phyloP scores from a whole-genome alignment of 441 rosid genomes.

The Gossypium lobatum region DNA sequence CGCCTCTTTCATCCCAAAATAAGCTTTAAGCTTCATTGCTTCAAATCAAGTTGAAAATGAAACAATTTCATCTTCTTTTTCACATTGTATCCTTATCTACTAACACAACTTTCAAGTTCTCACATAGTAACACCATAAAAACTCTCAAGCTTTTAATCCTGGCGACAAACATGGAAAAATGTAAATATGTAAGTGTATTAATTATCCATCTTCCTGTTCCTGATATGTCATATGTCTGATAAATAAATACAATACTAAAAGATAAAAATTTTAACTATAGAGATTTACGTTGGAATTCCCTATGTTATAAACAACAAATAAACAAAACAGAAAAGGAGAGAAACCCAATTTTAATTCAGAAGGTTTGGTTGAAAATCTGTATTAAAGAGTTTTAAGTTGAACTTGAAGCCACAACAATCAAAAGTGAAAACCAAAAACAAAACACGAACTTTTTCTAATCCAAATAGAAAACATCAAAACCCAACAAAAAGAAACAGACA shows the following conservation, averaged over 20 bases:
- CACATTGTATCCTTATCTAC: not conserved
- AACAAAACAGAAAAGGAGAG: not conserved
- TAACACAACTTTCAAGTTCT: not conserved
- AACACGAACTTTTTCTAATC: not conserved
- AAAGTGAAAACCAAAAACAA: not conserved
- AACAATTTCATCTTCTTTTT: not conserved
- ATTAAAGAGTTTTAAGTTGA: not conserved
- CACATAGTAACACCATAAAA: not conserved
- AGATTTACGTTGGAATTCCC: not conserved
- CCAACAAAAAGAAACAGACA: not conserved
- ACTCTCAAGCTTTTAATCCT: conserved; percentile 2
- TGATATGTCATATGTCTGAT: not conserved
- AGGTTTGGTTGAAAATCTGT: not conserved
- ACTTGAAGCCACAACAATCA: not conserved
- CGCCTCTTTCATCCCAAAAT: not conserved
- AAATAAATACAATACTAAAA: not conserved
- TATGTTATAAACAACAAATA: too few species aligned
- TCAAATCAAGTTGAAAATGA: not conserved
- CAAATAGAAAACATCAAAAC: not conserved
- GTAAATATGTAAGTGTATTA: not conserved
- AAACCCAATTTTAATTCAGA: not conserved
- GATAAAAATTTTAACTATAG: not conserved
- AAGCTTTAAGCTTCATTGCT: not conserved
- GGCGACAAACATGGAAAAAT: not conserved
- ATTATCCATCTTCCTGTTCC: conserved; percentile 1